A percentile compares a stretch with the other conserved stretches of the same genome.
phyloP scores from a whole-genome alignment of 345 rosid species.

The Sisymbrium altissimum region DNA sequence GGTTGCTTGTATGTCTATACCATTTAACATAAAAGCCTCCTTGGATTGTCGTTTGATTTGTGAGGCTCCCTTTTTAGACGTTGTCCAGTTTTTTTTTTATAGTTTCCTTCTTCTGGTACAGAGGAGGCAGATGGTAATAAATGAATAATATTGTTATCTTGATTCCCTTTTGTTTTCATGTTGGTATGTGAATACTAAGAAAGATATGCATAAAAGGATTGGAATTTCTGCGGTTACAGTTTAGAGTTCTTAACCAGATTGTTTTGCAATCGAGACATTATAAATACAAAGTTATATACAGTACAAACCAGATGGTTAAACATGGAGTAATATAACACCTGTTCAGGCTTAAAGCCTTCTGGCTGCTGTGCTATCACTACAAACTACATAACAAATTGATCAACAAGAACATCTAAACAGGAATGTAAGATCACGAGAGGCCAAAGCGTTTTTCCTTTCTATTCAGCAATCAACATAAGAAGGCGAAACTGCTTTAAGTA shows the following conservation, averaged over 20 bases:
- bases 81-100: conserved; percentile 10
- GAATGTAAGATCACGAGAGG: neutral
- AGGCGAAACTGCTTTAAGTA: neutral
- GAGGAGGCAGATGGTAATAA: conserved; percentile 4
- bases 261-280: neutral
- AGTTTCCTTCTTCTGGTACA: neutral
- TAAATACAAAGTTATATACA: neutral
- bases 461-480: neutral
- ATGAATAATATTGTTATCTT: neutral
- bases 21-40: conserved; percentile 34
- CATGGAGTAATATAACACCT: neutral
- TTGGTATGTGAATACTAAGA: neutral
- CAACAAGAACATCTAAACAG: neutral
- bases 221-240: neutral
- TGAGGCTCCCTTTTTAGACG: conserved; percentile 25
- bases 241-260: neutral
- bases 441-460: neutral
- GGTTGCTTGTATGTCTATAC: conserved; percentile 31
- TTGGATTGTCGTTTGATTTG: conserved; percentile 26
- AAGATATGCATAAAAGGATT: neutral
- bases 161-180: neutral
- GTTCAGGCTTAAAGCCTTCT: neutral
- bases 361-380: neutral
- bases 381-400: neutral
- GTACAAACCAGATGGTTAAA: neutral